phyloP scores from a whole-genome alignment of 2,329 filamentous ascomycete species.

The Graphiopsis chlorocephala region DNA sequence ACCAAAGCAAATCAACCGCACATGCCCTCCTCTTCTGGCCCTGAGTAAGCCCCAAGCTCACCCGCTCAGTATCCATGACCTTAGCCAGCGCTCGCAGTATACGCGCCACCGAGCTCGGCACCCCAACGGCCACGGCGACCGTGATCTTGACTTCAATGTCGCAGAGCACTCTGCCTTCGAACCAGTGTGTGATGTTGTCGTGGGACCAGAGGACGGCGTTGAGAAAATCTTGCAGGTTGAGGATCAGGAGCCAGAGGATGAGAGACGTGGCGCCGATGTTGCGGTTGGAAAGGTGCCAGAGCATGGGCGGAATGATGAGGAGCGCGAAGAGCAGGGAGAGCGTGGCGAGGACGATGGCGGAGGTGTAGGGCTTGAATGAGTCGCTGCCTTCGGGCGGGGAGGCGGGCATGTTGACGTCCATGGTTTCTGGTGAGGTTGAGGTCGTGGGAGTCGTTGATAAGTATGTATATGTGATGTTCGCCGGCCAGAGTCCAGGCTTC shows the following conservation, averaged over 20 bases:
- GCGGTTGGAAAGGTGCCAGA: constrained; percentile 58
- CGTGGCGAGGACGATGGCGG: constrained; percentile 45
- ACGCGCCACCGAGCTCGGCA: constrained; percentile 54
- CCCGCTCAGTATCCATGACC: constrained; percentile 59
- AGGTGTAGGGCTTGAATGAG: constrained; percentile 26
- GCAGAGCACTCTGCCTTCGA: constrained; percentile 59
- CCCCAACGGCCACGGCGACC: constrained; percentile 51
- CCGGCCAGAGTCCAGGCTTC: not conserved
- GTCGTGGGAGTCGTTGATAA: not conserved
- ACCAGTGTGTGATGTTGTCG: constrained; percentile 55
- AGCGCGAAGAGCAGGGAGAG: constrained; percentile 51
- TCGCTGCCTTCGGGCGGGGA: not conserved
- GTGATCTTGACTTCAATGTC: constrained; percentile 62
- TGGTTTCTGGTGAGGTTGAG: not conserved
- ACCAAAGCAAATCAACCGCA: constrained; percentile 54
- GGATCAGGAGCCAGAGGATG: constrained; percentile 54
- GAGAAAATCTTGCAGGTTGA: constrained; percentile 57
- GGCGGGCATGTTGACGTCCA: not conserved
- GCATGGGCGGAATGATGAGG: constrained; percentile 55
- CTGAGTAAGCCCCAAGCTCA: constrained; percentile 50
- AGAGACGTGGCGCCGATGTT: constrained; percentile 60
- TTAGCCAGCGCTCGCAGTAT: constrained; percentile 60
- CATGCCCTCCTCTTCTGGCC: constrained; percentile 47
- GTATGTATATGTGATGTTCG: not conserved
- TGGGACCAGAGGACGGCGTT: constrained; percentile 65